These are phyloP conservation scores for Plasmodium gonderi DNA, from an alignment of 169 alveolate genomes.

Conservation along the genomic window DNA sequence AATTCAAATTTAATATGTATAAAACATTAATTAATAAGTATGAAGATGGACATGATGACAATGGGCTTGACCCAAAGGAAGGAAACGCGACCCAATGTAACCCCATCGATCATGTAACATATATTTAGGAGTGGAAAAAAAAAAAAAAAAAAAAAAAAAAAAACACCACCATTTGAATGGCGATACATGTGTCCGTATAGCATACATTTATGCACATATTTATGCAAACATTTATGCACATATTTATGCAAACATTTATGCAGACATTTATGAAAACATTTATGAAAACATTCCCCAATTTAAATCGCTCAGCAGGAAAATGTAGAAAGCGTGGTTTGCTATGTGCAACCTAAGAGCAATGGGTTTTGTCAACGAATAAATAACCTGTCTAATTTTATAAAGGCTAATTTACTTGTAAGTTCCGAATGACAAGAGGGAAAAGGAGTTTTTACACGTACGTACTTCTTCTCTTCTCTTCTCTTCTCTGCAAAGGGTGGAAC, in stretches of 20 bases:
- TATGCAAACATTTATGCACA: neutral
- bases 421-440: neutral
- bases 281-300: neutral
- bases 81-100: neutral
- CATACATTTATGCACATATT: too few relatives aligned
- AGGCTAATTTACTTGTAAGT: slow-evolving; percentile 48
- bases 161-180: too few relatives aligned
- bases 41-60: slow-evolving; percentile 15
- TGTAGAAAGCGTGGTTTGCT: slow-evolving; percentile 59
- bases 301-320: neutral
- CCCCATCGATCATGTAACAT: neutral
- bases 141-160: neutral
- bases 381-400: slow-evolving; percentile 29
- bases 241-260: neutral
- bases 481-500: too few relatives aligned
- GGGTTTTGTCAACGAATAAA: slow-evolving; percentile 70
- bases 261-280: neutral
- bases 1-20: slow-evolving; percentile 50
- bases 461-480: neutral
- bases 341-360: slow-evolving; percentile 41
- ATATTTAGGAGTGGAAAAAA: neutral
- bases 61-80: neutral
- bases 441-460: neutral
- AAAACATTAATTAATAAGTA: slow-evolving; percentile 31
- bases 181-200: too few relatives aligned